Conservation (phyloP, 805 yeast species). For the Komagataella pastoris region DNA sequence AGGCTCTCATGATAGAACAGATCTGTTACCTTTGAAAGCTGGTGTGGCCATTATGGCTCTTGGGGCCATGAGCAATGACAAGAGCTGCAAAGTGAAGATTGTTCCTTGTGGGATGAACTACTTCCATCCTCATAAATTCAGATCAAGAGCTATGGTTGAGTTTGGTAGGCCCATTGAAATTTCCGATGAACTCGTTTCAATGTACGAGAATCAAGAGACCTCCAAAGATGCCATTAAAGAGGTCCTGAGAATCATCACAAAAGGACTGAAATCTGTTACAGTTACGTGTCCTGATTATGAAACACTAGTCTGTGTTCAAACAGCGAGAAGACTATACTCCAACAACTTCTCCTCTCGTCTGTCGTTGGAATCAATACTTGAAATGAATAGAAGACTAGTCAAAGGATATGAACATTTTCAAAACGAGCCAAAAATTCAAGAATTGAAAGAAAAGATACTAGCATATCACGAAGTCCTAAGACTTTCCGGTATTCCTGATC, state of each 20-base stretch:
- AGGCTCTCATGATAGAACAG: conserved; percentile 93
- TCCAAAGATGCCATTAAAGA: conserved; percentile 65
- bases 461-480: conserved; percentile 50
- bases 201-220: conserved; percentile 44
- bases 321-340: conserved; percentile 80
- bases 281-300: conserved; percentile 85
- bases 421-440: conserved; percentile 53
- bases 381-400: conserved; percentile 80
- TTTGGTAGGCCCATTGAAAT: conserved; percentile 83
- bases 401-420: conserved; percentile 67
- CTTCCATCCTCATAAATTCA: conserved; percentile 89
- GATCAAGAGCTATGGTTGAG: conserved; percentile 91
- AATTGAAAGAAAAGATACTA: conserved; percentile 48
- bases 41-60: conserved; percentile 98
- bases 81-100: conserved; percentile 65
- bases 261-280: conserved; percentile 72
- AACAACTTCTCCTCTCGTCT: conserved; percentile 57
- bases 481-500: conserved; percentile 40
- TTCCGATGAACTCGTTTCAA: conserved; percentile 41
- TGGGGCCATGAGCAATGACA: conserved; percentile 77
- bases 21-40: conserved; percentile 82
- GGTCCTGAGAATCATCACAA: conserved; percentile 54
- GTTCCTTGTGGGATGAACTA: conserved; percentile 98
- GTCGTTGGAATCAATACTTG: conserved; percentile 76
- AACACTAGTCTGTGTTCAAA: conserved; percentile 78